Percentiles rank a stretch among this genome's conserved stretches.
phyloP scores from a whole-genome alignment of 2,329 filamentous ascomycete species.

The Botryotinia narcissicola region DNA sequence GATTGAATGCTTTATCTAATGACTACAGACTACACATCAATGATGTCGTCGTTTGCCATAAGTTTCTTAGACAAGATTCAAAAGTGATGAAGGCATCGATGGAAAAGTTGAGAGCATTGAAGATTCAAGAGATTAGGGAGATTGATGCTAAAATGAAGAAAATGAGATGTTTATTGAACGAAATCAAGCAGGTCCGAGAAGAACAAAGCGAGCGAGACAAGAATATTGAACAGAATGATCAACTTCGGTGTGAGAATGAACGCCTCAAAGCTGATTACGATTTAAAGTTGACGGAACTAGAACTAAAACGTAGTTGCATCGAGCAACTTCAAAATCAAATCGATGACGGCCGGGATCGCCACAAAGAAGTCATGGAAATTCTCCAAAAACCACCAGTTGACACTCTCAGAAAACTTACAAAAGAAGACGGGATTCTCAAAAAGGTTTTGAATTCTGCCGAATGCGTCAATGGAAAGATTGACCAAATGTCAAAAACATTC shows the following conservation, averaged over 20 bases:
- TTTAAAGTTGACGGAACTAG: background rate
- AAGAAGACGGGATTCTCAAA: constrained; percentile 29
- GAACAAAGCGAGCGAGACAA: background rate
- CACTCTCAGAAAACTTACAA: constrained; percentile 25
- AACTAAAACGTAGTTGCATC: background rate
- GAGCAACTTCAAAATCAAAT: constrained; percentile 13
- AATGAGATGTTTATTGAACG: background rate
- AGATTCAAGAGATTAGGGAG: background rate
- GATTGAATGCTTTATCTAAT: constrained; percentile 29
- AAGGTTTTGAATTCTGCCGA: constrained; percentile 25
- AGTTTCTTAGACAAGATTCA: constrained; percentile 22
- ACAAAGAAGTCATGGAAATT: constrained; percentile 29
- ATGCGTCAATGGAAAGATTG: constrained; percentile 36
- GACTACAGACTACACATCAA: constrained; percentile 39
- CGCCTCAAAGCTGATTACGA: background rate
- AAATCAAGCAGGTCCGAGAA: constrained; percentile 11
- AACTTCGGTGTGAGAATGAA: background rate
- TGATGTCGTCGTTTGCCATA: constrained; percentile 35
- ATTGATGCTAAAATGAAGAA: background rate
- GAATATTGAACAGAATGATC: background rate
- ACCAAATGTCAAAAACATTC: constrained; percentile 25
- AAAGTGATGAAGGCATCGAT: background rate
- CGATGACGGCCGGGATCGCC: background rate
- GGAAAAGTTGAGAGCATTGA: background rate
- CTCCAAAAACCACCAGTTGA: constrained; percentile 27